Conservation (phyloP, 2,329 filamentous ascomycete species). For the Diaporthe humulicola region DNA sequence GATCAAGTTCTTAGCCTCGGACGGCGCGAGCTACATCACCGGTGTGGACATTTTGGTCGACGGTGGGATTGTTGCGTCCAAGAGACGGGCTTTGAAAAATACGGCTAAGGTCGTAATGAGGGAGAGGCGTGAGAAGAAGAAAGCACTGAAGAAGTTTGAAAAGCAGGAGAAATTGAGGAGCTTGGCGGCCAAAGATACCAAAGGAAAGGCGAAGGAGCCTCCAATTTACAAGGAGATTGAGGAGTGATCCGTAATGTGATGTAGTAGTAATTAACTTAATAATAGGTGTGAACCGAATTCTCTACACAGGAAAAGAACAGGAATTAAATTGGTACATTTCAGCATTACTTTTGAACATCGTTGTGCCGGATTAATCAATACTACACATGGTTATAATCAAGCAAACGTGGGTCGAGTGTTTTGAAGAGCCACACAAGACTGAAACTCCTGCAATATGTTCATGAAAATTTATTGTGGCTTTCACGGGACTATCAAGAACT, state of each 20-base stretch:
- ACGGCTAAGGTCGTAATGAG: conserved; percentile 14
- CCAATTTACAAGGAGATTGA: conserved; percentile 6
- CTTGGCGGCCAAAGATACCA: not conserved
- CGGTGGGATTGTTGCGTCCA: conserved; percentile 21
- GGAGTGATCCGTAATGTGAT: not conserved
- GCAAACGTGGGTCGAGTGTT: not conserved
- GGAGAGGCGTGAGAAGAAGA: conserved; percentile 17
- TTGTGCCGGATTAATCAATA: too few species aligned
- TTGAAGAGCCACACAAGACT: not conserved
- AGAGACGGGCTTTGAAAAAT: not conserved
- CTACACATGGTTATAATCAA: too few species aligned
- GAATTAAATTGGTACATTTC: too few species aligned
- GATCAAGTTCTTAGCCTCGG: conserved; percentile 25
- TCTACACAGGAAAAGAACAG: too few species aligned
- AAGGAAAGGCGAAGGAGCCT: conserved; percentile 2
- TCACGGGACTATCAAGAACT: not conserved
- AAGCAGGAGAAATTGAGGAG: conserved; percentile 8
- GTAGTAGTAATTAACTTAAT: not conserved
- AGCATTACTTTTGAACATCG: too few species aligned
- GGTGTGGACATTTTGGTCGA: conserved; percentile 27
- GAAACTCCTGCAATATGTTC: too few species aligned
- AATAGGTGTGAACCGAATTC: too few species aligned
- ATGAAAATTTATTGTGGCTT: not conserved
- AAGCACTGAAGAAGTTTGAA: conserved; percentile 1
- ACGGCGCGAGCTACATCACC: conserved; percentile 29